phyloP scores from a whole-genome alignment of 2,329 filamentous ascomycete species.

The Aspergillus ruber region DNA sequence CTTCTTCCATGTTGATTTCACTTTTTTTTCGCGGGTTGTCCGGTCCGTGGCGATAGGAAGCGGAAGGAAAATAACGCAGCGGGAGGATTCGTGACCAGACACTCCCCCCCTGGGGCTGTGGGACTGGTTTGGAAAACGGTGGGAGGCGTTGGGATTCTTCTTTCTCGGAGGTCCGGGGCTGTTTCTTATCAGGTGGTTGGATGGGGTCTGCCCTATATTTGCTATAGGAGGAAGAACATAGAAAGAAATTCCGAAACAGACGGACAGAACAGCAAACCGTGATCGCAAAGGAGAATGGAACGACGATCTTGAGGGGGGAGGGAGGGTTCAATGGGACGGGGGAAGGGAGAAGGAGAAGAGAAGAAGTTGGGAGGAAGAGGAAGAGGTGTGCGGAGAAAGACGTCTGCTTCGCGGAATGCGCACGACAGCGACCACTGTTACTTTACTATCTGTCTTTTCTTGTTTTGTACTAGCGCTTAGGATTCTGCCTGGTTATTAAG shows the following conservation, averaged over 20 bases:
- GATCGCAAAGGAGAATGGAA: background rate
- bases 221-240: background rate
- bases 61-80: background rate
- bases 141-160: background rate
- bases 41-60: no score
- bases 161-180: background rate
- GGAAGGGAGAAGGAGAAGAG: constrained; percentile 4
- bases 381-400: constrained; percentile 2
- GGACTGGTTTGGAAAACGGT: background rate
- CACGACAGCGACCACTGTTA: background rate
- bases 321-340: background rate
- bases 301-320: background rate
- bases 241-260: background rate
- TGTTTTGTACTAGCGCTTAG: background rate
- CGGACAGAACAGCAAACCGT: background rate
- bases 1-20: constrained; percentile 5
- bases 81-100: background rate
- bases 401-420: constrained; percentile 11
- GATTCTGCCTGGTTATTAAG: no score
- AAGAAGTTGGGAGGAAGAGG: constrained; percentile 1
- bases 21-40: constrained; percentile 9
- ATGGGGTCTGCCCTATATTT: background rate
- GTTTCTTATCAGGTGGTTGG: background rate
- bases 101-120: constrained; percentile 4
- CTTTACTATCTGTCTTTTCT: background rate